A percentile compares a stretch with the other conserved stretches of the same genome.
Evolutionary conservation across 805 yeast genomes (phyloP).

Genomic region (Yarrowia sp.): DNA sequence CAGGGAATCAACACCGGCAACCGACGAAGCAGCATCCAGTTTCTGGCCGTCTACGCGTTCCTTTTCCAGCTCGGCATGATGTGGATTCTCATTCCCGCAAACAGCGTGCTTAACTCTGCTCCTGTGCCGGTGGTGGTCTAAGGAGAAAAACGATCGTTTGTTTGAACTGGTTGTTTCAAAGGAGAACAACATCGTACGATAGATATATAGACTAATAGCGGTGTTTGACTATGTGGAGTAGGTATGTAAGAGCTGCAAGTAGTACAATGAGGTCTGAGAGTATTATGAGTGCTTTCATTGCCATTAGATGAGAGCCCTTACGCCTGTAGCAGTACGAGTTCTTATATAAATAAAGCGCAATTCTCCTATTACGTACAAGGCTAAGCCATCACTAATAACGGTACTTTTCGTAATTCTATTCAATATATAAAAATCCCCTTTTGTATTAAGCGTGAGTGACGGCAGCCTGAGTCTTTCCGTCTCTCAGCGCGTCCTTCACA

Average conservation of each 20-base stretch:
- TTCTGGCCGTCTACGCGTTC: constrained; percentile 82
- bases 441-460: constrained; percentile 3
- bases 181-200: not conserved
- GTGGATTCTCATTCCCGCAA: constrained; percentile 62
- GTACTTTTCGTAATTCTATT: no score
- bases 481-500: constrained; percentile 53
- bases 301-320: no score
- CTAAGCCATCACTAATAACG: no score
- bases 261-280: no score
- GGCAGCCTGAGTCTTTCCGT: constrained; percentile 25
- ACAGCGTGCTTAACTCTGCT: constrained; percentile 17
- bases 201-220: not conserved
- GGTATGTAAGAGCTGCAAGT: no score
- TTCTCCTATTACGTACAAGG: no score
- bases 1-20: constrained; percentile 64
- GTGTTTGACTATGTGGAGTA: no score
- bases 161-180: no score
- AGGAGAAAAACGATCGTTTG: no score
- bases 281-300: no score
- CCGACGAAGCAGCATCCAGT: constrained; percentile 83
- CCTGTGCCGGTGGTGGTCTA: constrained; percentile 1
- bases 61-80: constrained; percentile 77
- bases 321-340: no score
- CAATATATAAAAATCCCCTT: constrained; percentile 19
- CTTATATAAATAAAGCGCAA: no score